Evolutionary conservation across 2,329 filamentous ascomycete species (phyloP), one percentile per base, ranked within the genome.

Genomic region (Hortaea werneckii): DNA sequence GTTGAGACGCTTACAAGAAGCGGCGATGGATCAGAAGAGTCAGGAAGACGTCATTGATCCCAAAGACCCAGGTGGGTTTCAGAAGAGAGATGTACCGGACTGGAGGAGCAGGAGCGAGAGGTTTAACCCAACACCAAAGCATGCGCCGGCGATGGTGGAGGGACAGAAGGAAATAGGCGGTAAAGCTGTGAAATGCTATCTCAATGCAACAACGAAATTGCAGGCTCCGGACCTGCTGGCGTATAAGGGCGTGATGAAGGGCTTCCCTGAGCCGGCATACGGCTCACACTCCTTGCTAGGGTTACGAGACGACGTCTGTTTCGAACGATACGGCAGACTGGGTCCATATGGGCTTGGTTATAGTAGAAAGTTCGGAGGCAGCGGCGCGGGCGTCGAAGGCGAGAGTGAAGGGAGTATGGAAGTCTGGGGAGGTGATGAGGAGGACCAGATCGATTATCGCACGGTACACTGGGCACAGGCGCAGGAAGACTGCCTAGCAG

Each of bases 331-430:
- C 61, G 90, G 90, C 3, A 78, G 88, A 52, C 78, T 92, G 29
- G 89, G 87, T 0, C 85, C 90, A 0, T 98, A 98, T 56, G 90
- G 90, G 0, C 79, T 87, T 50, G 90, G 90, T 6, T 96, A 96
- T 64, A 86, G 84, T 29, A 71, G 76, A 30, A 80, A 80, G 47
- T 80, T 76, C 52, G 90, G 90, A 9, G 90, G 90, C 1, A 80
- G 84, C 27, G 88, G 90, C 4, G 81, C 85, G n/a, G 89, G 87
- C 8, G 78, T 94, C 64, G 81, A 88, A 57, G 87, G 87, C 20
- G 85, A 95, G 51, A 80, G 76, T 42, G 85, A 92, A 53, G 89
- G 87, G 3, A 76, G 80, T n/a, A 83, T 89, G 37, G 71, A 76
- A 20, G 82, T 94, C 6, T 95, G 89, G 88, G 73, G 12, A 5